Evolutionary conservation across 106 monocot genomes (phyloP).

Genomic region (Dioscorea zingiberensis): DNA sequence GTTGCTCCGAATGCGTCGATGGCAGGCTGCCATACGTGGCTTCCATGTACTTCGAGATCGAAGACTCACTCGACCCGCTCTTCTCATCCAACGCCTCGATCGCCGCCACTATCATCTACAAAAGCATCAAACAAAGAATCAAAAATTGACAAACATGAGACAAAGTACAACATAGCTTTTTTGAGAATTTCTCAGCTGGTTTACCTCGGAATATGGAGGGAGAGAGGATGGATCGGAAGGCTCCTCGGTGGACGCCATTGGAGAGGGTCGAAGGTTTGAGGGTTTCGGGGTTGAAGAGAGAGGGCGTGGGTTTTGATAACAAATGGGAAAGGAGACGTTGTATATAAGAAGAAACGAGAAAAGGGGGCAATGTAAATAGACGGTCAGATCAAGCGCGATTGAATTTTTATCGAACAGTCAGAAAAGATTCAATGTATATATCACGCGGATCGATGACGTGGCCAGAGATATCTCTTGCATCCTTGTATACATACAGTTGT

Average conservation of each 20-base stretch:
- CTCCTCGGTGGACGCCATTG: constrained; percentile 31
- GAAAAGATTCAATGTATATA: neutral
- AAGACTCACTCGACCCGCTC: constrained; percentile 11
- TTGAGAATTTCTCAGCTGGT: neutral
- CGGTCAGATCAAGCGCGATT: neutral
- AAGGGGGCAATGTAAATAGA: neutral
- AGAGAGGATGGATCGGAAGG: constrained; percentile 12
- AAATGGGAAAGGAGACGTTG: neutral
- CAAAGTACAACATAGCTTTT: neutral
- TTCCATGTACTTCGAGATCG: constrained; percentile 20
- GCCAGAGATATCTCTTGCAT: neutral
- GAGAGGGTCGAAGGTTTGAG: neutral
- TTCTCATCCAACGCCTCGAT: constrained; percentile 7
- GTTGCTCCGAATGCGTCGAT: neutral
- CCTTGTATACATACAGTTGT: too few species aligned
- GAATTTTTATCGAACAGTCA: neutral
- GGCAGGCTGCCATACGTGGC: constrained; percentile 7
- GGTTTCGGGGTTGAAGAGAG: neutral
- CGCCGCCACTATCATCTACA: constrained; percentile 63
- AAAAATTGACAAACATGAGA: neutral
- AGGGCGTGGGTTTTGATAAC: neutral
- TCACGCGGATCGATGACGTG: constrained; percentile 49
- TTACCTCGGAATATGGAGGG: constrained; percentile 40
- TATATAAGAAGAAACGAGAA: neutral
- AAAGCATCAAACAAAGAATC: neutral